Evolutionary conservation across 805 yeast genomes (phyloP).

Genomic region (Saturnispora sekii): DNA sequence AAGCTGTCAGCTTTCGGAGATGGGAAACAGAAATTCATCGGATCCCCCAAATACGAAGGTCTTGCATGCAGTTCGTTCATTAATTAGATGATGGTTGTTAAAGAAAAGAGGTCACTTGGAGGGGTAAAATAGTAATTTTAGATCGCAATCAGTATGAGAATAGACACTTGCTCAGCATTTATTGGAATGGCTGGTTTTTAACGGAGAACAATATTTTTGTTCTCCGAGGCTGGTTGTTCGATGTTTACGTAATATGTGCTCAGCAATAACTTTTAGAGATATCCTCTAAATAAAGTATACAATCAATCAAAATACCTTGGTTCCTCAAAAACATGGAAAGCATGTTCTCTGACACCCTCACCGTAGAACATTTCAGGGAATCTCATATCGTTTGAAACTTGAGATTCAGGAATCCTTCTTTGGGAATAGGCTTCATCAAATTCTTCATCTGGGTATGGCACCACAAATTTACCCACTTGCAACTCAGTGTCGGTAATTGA

Average conservation of each 20-base stretch:
- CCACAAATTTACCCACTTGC: slow-evolving; percentile 86
- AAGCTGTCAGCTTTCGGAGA: background rate
- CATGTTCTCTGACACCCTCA: slow-evolving; percentile 88
- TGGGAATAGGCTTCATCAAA: slow-evolving; percentile 22
- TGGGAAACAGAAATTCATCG: slow-evolving; percentile 9
- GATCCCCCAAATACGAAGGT: slow-evolving; percentile 13
- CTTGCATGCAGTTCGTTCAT: slow-evolving; percentile 8
- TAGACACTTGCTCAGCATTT: background rate
- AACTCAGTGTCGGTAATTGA: slow-evolving; percentile 95
- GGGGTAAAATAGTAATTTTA: background rate
- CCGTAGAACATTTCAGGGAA: slow-evolving; percentile 79
- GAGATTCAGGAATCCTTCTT: slow-evolving; percentile 43
- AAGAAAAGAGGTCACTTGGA: background rate
- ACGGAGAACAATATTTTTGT: background rate
- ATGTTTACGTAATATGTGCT: background rate
- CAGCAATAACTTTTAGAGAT: slow-evolving; percentile 2
- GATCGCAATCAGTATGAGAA: background rate
- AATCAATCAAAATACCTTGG: slow-evolving; percentile 62
- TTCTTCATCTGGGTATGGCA: slow-evolving; percentile 26
- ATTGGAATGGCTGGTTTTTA: background rate
- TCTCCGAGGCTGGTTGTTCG: background rate
- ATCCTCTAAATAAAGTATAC: background rate
- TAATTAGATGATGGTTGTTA: background rate
- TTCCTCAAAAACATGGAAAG: slow-evolving; percentile 89
- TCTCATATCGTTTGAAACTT: slow-evolving; percentile 50